These are phyloP conservation scores for Aspergillus cavernicola DNA, from an alignment of 495 filamentous ascomycete genomes.

Conservation along the genomic window DNA sequence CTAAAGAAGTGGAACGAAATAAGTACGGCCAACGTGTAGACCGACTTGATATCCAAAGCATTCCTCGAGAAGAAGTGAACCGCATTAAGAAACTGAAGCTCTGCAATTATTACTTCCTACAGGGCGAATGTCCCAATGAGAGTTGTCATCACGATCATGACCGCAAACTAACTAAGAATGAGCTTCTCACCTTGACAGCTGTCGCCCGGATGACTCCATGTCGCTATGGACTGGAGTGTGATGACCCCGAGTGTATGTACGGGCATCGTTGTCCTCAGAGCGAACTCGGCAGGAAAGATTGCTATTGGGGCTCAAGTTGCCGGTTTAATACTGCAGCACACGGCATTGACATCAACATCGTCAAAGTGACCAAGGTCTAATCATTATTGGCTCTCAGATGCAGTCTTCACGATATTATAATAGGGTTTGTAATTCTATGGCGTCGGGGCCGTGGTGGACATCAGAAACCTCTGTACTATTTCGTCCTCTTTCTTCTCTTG, in stretches of 20 bases:
- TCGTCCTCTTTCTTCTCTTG: not conserved
- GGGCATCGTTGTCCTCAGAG: conserved; percentile 62
- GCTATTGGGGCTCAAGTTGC: conserved; percentile 49
- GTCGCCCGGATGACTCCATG: conserved; percentile 80
- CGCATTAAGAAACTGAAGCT: conserved; percentile 67
- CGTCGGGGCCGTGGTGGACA: not conserved
- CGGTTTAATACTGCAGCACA: conserved; percentile 47
- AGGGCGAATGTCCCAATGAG: conserved; percentile 67
- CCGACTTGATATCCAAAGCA: conserved; percentile 46
- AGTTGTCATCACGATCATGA: conserved; percentile 74
- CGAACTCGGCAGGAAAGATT: conserved; percentile 46
- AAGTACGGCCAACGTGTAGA: conserved; percentile 71
- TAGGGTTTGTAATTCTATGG: conserved; percentile 5
- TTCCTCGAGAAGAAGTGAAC: conserved; percentile 56
- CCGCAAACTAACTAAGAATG: conserved; percentile 63
- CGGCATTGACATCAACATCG: conserved; percentile 50
- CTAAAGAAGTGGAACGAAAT: conserved; percentile 62
- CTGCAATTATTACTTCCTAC: conserved; percentile 82
- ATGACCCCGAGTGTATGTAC: conserved; percentile 76
- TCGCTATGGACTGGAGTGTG: conserved; percentile 67
- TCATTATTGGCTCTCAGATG: not conserved
- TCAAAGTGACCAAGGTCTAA: conserved; percentile 51
- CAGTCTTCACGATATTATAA: not conserved
- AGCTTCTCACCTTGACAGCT: conserved; percentile 63
- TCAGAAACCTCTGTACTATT: not conserved